Evolutionary conservation across 768 basidiomycete genomes (phyloP).

Genomic region (Dentipellis fragilis): DNA sequence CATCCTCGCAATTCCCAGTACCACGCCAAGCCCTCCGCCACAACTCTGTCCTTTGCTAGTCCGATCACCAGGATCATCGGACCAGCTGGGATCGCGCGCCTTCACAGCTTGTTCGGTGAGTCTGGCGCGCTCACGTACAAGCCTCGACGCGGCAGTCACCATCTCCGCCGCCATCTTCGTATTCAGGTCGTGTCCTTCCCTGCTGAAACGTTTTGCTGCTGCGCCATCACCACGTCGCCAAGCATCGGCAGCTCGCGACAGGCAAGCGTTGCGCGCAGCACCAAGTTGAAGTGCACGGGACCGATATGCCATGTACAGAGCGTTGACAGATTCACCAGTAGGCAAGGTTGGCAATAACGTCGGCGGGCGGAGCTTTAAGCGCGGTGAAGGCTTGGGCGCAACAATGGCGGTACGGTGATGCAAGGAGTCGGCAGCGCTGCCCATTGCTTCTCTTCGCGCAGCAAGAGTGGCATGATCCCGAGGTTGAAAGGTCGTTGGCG

Average conservation of each 20-base stretch:
- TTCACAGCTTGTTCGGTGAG: constrained; percentile 71
- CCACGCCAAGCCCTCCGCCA: constrained; percentile 79
- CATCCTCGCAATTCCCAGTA: constrained; percentile 73
- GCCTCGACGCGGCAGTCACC: constrained; percentile 69
- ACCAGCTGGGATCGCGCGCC: constrained; percentile 60
- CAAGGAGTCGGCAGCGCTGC: constrained; percentile 49
- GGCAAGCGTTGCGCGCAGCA: constrained; percentile 86
- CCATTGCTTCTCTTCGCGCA: constrained; percentile 48
- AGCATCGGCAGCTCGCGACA: constrained; percentile 91
- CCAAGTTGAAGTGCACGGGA: constrained; percentile 85
- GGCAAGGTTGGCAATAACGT: constrained; percentile 78
- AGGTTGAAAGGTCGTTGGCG: constrained; percentile 20
- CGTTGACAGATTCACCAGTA: constrained; percentile 74
- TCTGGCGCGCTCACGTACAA: constrained; percentile 75
- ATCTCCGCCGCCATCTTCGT: constrained; percentile 85
- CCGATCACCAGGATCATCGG: constrained; percentile 78
- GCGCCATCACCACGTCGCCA: constrained; percentile 95
- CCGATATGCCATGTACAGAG: constrained; percentile 83
- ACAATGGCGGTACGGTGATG: constrained; percentile 62
- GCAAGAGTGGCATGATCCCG: constrained; percentile 29
- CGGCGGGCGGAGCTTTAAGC: constrained; percentile 77
- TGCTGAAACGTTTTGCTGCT: constrained; percentile 86
- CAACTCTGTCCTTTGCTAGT: constrained; percentile 59
- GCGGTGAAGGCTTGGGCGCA: constrained; percentile 73
- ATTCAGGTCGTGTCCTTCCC: constrained; percentile 91